phyloP scores from a whole-genome alignment of 2,329 filamentous ascomycete genomes.

The Leptographium wingfieldii region DNA sequence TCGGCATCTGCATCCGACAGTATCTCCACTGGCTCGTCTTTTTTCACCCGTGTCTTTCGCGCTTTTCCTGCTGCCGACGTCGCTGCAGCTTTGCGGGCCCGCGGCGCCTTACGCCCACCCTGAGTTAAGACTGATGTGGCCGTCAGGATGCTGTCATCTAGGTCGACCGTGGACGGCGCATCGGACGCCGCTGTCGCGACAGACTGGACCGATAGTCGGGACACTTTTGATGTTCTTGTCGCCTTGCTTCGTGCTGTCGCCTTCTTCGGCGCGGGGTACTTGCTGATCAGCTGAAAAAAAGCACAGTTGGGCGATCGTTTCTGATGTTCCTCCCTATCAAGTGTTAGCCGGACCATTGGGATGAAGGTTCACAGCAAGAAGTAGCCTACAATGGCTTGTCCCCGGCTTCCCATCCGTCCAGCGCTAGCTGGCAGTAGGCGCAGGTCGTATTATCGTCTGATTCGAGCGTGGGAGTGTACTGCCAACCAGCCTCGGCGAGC shows the following conservation, averaged over 20 bases:
- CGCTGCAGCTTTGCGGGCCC: constrained; percentile 41
- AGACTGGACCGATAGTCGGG: constrained; percentile 50
- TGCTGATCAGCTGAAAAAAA: constrained; percentile 62
- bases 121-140: constrained; percentile 46
- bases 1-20: constrained; percentile 23
- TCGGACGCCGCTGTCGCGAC: constrained; percentile 38
- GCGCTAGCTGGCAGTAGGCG: constrained; percentile 74
- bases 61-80: constrained; percentile 24
- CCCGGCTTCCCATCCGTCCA: constrained; percentile 89
- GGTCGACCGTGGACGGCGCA: constrained; percentile 31
- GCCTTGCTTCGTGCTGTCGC: constrained; percentile 37
- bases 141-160: constrained; percentile 48
- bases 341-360: constrained; percentile 4
- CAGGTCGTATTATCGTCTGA: constrained; percentile 86
- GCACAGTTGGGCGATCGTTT: constrained; percentile 65
- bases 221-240: constrained; percentile 53
- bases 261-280: constrained; percentile 44
- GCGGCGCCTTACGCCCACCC: constrained; percentile 35
- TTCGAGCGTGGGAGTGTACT: constrained; percentile 72
- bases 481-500: constrained; percentile 89
- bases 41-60: constrained; percentile 36
- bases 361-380: background rate
- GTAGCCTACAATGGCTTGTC: constrained; percentile 69
- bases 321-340: constrained; percentile 66
- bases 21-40: constrained; percentile 39